Conservation (phyloP, 495 filamentous ascomycete species). For the Cladorrhinum samala region DNA sequence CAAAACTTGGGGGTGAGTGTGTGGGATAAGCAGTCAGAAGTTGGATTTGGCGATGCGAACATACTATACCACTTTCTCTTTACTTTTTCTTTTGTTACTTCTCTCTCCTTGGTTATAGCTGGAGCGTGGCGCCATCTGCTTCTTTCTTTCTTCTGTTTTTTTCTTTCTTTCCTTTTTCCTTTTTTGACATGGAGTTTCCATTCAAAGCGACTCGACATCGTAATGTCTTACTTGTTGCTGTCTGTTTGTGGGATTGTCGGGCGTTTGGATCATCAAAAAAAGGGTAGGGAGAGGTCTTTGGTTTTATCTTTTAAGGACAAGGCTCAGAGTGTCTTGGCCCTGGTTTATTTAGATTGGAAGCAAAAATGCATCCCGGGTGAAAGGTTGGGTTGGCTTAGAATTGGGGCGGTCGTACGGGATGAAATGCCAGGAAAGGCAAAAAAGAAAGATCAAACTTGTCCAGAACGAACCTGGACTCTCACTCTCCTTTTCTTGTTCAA, state of each 20-base stretch:
- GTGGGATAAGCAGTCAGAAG: background rate
- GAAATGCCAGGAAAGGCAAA: background rate
- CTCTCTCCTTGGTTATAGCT: background rate
- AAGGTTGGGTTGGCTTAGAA: no score
- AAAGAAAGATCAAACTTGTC: background rate
- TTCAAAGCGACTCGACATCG: conserved; percentile 12
- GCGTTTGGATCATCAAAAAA: conserved; percentile 13
- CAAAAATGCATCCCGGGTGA: background rate
- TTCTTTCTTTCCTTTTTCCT: no score
- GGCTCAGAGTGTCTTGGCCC: background rate
- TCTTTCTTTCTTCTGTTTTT: conserved; percentile 2
- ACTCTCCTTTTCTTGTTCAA: conserved; percentile 1
- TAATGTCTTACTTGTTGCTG: conserved; percentile 16
- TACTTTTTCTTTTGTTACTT: background rate
- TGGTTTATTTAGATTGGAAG: background rate
- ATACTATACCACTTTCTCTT: background rate
- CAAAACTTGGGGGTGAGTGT: background rate
- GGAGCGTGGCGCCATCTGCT: background rate
- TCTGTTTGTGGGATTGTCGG: conserved; percentile 6
- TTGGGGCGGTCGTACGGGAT: no score
- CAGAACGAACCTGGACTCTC: background rate
- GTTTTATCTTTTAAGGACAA: background rate
- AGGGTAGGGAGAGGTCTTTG: background rate
- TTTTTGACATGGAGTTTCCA: conserved; percentile 10
- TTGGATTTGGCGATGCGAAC: background rate